Conservation (phyloP, 257 asterid species). For the Solanum neorickii region DNA sequence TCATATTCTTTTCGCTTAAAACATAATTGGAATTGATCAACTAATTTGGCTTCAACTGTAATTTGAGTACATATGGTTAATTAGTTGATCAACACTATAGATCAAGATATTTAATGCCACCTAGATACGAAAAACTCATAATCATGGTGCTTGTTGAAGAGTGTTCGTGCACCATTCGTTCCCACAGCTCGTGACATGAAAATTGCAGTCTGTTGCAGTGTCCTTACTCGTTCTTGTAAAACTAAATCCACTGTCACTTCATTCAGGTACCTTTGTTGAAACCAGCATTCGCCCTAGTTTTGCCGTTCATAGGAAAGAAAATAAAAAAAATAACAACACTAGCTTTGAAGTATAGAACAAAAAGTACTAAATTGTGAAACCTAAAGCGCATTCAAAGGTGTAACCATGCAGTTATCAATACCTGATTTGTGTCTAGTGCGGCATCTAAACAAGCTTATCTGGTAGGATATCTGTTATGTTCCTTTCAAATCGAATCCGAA, state of each 20-base stretch:
- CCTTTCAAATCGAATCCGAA: no score
- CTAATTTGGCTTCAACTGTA: not conserved
- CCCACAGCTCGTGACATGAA: slow-evolving; percentile 9
- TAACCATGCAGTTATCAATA: not conserved
- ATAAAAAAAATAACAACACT: not conserved
- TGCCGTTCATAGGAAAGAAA: not conserved
- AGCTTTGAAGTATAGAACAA: not conserved
- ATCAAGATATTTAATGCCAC: not conserved
- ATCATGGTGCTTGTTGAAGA: slow-evolving; percentile 8
- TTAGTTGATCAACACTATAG: not conserved
- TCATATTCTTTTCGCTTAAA: no score
- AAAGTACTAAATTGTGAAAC: not conserved
- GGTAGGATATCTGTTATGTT: no score
- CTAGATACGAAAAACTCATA: slow-evolving; percentile 15
- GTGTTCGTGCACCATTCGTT: not conserved
- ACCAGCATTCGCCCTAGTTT: slow-evolving; percentile 17
- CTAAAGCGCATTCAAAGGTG: not conserved
- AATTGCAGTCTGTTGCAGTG: slow-evolving; percentile 7
- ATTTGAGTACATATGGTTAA: not conserved
- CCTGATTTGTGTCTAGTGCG: not conserved
- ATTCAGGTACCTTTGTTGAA: not conserved
- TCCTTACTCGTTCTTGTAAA: not conserved
- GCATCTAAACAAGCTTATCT: no score
- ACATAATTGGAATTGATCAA: not conserved
- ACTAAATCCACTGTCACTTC: not conserved